Base-by-base conservation (phyloP, 1,284 basidiomycete genomes). In the Lentinula novae-zelandiae region DNA sequence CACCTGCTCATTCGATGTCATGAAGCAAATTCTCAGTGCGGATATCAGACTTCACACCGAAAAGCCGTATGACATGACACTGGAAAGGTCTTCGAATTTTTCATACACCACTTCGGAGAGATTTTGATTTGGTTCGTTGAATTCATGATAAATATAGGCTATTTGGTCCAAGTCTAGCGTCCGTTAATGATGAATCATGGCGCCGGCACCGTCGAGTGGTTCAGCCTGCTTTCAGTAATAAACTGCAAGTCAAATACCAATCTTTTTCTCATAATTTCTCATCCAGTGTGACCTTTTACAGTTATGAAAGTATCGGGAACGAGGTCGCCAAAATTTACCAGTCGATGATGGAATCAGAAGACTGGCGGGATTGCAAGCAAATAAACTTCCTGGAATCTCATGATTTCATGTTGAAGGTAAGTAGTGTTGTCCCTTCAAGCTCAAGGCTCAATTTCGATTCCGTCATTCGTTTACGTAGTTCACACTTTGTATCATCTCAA, bases 151-250 rank as follows among this genome's bases (percentile, higher is more conserved):
- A 9, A 2, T 3, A 22, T 17, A 73, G 72, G 44, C 58, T 66
- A 6, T 69, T 71, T 66, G 75, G 73, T 17, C 67, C 67, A 6
- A 75, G 69, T 60, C 38, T 75, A n/a, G 58, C 71, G 7, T 67
- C 71, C 22, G 62, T 68, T 0, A 68, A 69, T 44, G 70, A 69
- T 5, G 70, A 73, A 2, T 58, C 56, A 13, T 75, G 73, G 74
- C 72, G 66, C 56, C 63, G 70, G 7, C 72, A 75, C 51, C 58
- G 71, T 6, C 64, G 73, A 10, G 67, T 72, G 20, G 63, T 70
- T 33, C 66, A 64, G 1, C 74, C 74, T 48, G 70, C 72, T 3
- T 73, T 75, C 59, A 71, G 66, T 34, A 31, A 64, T n/a, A 63
- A 69, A 17, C 68, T 67, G 71, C 75, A 38, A 51, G 69, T 27